Evolutionary conservation across 805 yeast genomes (phyloP).

Genomic region (Yarrowia deformans): DNA sequence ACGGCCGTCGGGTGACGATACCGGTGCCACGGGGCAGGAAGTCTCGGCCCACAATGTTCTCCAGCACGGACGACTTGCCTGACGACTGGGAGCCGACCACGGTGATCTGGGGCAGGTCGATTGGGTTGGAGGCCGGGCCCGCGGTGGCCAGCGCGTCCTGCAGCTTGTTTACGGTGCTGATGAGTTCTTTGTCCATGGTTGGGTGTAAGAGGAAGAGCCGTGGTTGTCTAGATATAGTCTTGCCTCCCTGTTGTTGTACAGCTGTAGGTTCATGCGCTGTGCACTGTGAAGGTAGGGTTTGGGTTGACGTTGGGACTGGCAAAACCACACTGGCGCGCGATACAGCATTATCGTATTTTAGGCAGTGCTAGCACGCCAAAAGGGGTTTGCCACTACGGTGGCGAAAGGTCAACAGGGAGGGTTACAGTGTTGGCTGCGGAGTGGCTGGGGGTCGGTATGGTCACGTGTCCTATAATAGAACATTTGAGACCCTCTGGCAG

Average conservation of each 20-base stretch:
- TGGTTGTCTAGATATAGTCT: too few species aligned
- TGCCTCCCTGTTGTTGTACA: too few species aligned
- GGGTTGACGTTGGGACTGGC: conserved; percentile 2
- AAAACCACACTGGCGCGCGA: too few species aligned
- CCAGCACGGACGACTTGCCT: conserved; percentile 89
- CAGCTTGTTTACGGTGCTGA: conserved; percentile 39
- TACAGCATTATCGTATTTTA: too few species aligned
- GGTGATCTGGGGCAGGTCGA: conserved; percentile 92
- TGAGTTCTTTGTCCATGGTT: conserved; percentile 34
- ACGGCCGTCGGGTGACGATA: conserved; percentile 88
- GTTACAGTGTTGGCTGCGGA: too few species aligned
- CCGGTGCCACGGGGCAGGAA: conserved; percentile 93
- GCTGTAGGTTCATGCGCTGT: conserved; percentile 2
- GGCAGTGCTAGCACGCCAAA: neutral
- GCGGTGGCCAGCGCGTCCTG: conserved; percentile 92
- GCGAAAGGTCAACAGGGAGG: neutral
- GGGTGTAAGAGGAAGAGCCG: neutral
- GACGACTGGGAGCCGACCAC: conserved; percentile 92
- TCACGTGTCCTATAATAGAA: too few species aligned
- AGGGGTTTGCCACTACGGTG: conserved; percentile 27
- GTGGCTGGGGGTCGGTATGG: too few species aligned
- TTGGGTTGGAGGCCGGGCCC: conserved; percentile 93
- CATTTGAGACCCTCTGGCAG: too few species aligned
- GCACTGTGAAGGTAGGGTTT: conserved; percentile 1
- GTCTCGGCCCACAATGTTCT: conserved; percentile 90